These are phyloP conservation scores for Chytriomyces confervae DNA, from an alignment of 192 early-diverging fungal genomes.

Conservation along the genomic window DNA sequence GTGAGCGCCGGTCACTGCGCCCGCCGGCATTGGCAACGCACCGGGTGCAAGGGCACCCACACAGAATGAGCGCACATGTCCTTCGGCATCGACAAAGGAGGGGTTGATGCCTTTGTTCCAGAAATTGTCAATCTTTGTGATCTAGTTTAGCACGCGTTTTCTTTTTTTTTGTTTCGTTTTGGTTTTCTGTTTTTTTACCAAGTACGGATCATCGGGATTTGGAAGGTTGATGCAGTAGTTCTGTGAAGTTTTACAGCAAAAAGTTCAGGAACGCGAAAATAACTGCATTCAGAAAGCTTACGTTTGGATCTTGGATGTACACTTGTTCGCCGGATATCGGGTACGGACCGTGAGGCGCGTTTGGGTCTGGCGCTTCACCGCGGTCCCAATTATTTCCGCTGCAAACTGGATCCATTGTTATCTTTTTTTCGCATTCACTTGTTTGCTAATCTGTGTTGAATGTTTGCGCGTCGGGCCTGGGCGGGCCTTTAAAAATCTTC, in stretches of 20 bases:
- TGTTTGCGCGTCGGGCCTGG: no score
- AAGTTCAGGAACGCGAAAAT: no score
- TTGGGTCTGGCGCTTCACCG: conserved; percentile 13
- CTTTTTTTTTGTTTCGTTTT: not conserved
- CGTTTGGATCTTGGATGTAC: conserved; percentile 39
- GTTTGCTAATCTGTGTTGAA: no score
- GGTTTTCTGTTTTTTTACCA: conserved; percentile 18
- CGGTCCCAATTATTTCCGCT: conserved; percentile 29
- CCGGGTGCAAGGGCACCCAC: conserved; percentile 35
- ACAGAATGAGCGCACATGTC: conserved; percentile 44
- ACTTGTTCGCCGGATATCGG: conserved; percentile 38
- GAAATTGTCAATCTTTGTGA: conserved; percentile 14
- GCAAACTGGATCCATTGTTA: not conserved
- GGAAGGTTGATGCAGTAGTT: conserved; percentile 51
- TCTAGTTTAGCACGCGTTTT: not conserved
- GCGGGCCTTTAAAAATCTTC: no score
- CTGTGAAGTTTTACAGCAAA: not conserved
- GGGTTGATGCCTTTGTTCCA: conserved; percentile 25
- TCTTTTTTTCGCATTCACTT: no score
- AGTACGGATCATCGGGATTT: conserved; percentile 26
- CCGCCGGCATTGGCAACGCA: conserved; percentile 18
- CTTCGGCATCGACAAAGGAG: conserved; percentile 46
- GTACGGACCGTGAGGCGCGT: conserved; percentile 24
- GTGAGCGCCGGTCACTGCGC: conserved; percentile 35
- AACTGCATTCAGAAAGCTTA: no score